These are phyloP conservation scores for Pseudozyma tsukubaensis DNA, from an alignment of 1,284 basidiomycete species.

Conservation along the genomic window DNA sequence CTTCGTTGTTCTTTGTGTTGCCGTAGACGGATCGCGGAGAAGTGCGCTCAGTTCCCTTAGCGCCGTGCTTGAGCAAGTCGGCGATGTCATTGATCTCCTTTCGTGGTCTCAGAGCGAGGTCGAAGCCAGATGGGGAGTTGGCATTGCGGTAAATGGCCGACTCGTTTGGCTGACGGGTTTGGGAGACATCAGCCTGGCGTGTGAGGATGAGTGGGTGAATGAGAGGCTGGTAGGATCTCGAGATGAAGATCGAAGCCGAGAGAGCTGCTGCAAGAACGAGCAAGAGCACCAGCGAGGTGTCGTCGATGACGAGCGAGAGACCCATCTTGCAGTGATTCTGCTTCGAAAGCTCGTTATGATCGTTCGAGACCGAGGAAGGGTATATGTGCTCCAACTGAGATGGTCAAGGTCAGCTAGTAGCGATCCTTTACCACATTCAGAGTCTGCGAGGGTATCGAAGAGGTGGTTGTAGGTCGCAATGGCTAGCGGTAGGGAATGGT, in stretches of 20 bases:
- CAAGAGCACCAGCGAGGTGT: conserved; percentile 58
- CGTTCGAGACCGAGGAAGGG: neutral
- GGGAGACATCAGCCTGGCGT: conserved; percentile 63
- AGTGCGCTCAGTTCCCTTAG: conserved; percentile 30
- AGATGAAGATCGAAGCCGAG: conserved; percentile 47
- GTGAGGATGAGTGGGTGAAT: conserved; percentile 67
- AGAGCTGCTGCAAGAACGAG: conserved; percentile 51
- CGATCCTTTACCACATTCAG: too few species aligned
- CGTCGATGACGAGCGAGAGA: conserved; percentile 60
- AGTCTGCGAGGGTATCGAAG: too few species aligned
- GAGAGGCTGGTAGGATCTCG: conserved; percentile 57
- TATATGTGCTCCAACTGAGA: neutral
- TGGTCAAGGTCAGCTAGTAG: neutral
- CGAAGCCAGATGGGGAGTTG: conserved; percentile 65
- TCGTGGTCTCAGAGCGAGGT: conserved; percentile 59
- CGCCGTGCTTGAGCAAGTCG: conserved; percentile 47
- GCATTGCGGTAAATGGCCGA: conserved; percentile 66
- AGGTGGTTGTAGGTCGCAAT: too few species aligned
- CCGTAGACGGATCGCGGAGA: conserved; percentile 43
- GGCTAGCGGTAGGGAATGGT: too few species aligned
- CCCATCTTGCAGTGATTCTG: conserved; percentile 34
- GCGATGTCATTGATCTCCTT: conserved; percentile 51
- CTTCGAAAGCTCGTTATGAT: too few species aligned
- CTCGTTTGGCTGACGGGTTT: conserved; percentile 53
- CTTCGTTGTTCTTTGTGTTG: conserved; percentile 32